Evolutionary conservation across 2,329 filamentous ascomycete genomes (phyloP), one percentile per base, ranked within the genome.

Genomic region (Septoria linicola): DNA sequence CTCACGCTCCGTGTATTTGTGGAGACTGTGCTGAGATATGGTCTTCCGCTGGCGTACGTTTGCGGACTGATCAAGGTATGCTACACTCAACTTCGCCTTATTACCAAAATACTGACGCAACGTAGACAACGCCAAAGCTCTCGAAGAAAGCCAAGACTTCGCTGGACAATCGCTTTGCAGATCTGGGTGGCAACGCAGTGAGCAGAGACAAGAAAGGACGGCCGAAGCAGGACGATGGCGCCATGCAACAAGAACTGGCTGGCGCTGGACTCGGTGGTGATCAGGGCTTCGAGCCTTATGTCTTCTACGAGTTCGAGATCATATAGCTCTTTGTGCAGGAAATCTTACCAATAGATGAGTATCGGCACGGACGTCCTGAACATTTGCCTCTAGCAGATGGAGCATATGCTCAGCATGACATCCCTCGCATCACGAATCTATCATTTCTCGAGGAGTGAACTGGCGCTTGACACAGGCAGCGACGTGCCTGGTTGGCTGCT

Each of bases 21-120:
- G 16, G 93, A 99, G 78, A 96, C 91, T 4, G 93, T 99, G n/a
- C 76, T 99, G 66, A 83, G 93, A 59, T 99, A 99, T 67, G 93
- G 93, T 21, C 72, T 99, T 63, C 93, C 93, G 41, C 74, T 96
- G 58, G 88, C 95, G 62, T 99, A 92, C 71, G 85, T 95, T 41
- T 88, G 86, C 61, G 89, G 85, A 13, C 74, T 96, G 60, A 76
- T 97, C 56, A 85, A 89, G 84, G 91, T 95, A 80, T 30, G 58
- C 57, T n/a, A 14, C 17, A 32, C 16, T 21, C 32, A 16, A n/a
- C 25, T 14, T 21, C 10, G 11, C 8, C 19, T 40, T 30, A 6
- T 16, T 13, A 39, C 16, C 16, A 31, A 10, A 14, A 30, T 43
- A 39, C 46, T 49, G 13, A 49, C 14, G 5, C n/a, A 19, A 32